Conservation (phyloP, 2,329 filamentous ascomycete genomes). For the Grosmannia clavigera region DNA sequence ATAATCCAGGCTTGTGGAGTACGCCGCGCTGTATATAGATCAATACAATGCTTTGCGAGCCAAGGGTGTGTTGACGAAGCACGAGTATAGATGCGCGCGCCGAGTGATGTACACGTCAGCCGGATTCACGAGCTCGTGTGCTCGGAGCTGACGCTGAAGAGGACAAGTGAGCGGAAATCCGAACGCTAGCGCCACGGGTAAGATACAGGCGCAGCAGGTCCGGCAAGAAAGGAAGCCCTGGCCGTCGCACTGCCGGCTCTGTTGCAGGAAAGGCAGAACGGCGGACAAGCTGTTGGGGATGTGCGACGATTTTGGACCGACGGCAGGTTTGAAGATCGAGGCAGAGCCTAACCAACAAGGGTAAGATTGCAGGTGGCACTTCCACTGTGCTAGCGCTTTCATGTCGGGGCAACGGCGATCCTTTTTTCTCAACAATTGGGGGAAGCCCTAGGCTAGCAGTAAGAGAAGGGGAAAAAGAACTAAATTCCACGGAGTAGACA, state of each 20-base stretch:
- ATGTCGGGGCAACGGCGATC: background rate
- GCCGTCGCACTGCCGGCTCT: background rate
- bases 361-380: background rate
- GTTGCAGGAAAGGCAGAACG: background rate
- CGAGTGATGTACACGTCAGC: background rate
- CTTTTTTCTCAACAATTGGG: slow-evolving; percentile 6
- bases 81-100: background rate
- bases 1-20: background rate
- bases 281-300: slow-evolving; percentile 33
- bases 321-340: background rate
- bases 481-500: too few species aligned
- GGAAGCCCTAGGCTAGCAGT: background rate
- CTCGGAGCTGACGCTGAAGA: too few species aligned
- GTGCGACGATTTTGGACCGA: slow-evolving; percentile 17
- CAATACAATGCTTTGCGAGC: background rate
- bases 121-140: background rate
- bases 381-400: background rate
- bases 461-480: background rate
- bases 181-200: background rate
- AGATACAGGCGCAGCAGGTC: background rate
- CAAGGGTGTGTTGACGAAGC: background rate
- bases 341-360: background rate
- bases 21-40: background rate
- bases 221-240: background rate
- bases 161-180: background rate